phyloP scores from a whole-genome alignment of 495 filamentous ascomycete genomes.

The Hyaloscypha bicolor region DNA sequence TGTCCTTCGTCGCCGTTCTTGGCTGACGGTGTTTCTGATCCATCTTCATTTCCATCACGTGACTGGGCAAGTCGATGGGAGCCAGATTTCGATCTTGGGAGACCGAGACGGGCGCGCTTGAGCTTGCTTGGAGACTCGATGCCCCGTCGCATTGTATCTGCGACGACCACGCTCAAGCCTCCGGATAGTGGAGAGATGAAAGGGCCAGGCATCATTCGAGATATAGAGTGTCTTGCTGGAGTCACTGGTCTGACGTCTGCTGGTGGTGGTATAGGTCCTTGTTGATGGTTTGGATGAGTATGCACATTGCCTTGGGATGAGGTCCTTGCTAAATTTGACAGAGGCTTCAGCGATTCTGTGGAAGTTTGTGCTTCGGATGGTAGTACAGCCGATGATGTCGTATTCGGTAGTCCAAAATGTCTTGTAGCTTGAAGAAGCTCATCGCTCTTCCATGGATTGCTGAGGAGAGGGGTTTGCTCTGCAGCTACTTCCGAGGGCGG shows the following conservation, averaged over 20 bases:
- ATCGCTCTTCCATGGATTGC: constrained; percentile 30
- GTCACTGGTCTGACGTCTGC: constrained; percentile 27
- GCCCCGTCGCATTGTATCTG: constrained; percentile 61
- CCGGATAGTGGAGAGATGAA: constrained; percentile 55
- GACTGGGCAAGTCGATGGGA: constrained; percentile 22
- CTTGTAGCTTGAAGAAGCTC: constrained; percentile 19
- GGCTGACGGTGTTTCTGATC: constrained; percentile 23
- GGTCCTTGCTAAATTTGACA: neutral
- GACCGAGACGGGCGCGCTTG: constrained; percentile 9
- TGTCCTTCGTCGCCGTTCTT: constrained; percentile 8
- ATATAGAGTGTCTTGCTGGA: constrained; percentile 32
- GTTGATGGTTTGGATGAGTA: constrained; percentile 30
- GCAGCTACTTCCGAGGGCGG: constrained; percentile 10
- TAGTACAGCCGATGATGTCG: constrained; percentile 20
- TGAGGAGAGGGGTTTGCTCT: constrained; percentile 28
- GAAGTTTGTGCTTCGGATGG: constrained; percentile 25
- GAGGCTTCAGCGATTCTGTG: constrained; percentile 19
- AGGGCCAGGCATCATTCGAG: constrained; percentile 44
- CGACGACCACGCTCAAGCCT: constrained; percentile 60
- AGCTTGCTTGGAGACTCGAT: constrained; percentile 32
- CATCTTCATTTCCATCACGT: constrained; percentile 17
- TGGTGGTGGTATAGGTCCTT: constrained; percentile 20
- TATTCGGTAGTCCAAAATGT: constrained; percentile 22
- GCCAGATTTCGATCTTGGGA: constrained; percentile 30
- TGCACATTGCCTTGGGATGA: constrained; percentile 28